Evolutionary conservation across 768 basidiomycete genomes (phyloP).

Genomic region (Boletus rex-veris): DNA sequence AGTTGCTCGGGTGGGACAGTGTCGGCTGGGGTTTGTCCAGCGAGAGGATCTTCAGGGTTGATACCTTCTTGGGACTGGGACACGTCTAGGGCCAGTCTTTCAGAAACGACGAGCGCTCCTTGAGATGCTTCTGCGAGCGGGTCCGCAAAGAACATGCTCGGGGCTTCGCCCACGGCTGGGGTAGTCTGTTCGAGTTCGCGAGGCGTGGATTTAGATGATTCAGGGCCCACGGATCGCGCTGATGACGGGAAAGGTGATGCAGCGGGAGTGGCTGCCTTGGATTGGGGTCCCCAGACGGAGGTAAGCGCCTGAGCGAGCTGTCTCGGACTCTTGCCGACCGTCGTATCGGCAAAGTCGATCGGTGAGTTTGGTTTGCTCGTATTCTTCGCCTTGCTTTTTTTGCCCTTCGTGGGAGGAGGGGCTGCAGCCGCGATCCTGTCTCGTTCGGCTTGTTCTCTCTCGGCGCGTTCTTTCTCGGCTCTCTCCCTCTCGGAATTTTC

Average conservation of each 20-base stretch:
- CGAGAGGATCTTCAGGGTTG: background rate
- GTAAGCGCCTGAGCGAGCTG: constrained; percentile 42
- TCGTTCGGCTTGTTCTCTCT: constrained; percentile 11
- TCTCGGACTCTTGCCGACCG: constrained; percentile 37
- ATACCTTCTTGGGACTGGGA: background rate
- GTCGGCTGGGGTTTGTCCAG: constrained; percentile 29
- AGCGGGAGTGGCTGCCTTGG: constrained; percentile 27
- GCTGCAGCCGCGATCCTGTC: constrained; percentile 7
- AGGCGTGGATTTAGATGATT: background rate
- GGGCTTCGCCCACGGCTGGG: constrained; percentile 14
- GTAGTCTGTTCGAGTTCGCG: constrained; percentile 9
- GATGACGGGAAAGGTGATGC: constrained; percentile 25
- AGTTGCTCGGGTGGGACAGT: constrained; percentile 23
- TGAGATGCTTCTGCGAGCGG: background rate
- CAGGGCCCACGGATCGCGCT: constrained; percentile 22
- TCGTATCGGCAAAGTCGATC: constrained; percentile 35
- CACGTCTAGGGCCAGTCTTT: constrained; percentile 14
- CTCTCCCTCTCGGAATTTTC: constrained; percentile 3
- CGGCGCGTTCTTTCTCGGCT: constrained; percentile 4
- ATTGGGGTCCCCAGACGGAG: constrained; percentile 47
- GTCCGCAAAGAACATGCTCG: constrained; percentile 1
- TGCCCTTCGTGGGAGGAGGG: constrained; percentile 8
- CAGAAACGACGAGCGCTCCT: background rate
- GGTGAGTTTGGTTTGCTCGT: constrained; percentile 25
- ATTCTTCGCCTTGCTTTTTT: constrained; percentile 19